These are phyloP conservation scores for Plasmodium adleri DNA, from an alignment of 169 alveolate genomes.

Conservation along the genomic window DNA sequence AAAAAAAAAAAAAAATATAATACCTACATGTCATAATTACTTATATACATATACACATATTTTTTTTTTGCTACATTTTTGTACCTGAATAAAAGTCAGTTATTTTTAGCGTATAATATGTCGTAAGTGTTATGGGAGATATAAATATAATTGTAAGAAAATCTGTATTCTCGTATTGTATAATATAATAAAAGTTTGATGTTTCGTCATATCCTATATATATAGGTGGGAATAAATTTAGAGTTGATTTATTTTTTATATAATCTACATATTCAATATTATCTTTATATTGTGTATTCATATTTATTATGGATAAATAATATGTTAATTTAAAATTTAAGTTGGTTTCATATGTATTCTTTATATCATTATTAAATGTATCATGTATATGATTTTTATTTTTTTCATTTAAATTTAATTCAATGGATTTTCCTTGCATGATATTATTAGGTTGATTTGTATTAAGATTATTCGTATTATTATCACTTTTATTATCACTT, in stretches of 20 bases:
- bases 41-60: constrained; percentile 1
- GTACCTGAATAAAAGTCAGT: constrained; percentile 64
- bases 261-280: constrained; percentile 66
- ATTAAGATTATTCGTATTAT: background rate
- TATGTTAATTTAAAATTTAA: constrained; percentile 36
- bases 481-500: background rate
- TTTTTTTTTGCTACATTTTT: background rate
- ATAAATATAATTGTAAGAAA: constrained; percentile 57
- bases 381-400: background rate
- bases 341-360: background rate
- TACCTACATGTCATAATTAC: too few species aligned
- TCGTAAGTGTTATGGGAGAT: constrained; percentile 27
- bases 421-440: too few species aligned
- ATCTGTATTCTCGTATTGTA: constrained; percentile 63
- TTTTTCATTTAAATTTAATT: background rate
- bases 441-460: constrained; percentile 16
- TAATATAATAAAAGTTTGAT: constrained; percentile 63
- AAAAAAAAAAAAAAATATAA: background rate
- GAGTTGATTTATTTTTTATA: constrained; percentile 37
- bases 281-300: constrained; percentile 57
- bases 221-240: constrained; percentile 57
- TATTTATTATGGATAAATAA: constrained; percentile 53
- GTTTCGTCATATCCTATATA: constrained; percentile 56
- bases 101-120: constrained; percentile 67
- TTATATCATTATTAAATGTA: too few species aligned